Evolutionary conservation across 106 monocot species (phyloP).

Genomic region (Posidonia australis): DNA sequence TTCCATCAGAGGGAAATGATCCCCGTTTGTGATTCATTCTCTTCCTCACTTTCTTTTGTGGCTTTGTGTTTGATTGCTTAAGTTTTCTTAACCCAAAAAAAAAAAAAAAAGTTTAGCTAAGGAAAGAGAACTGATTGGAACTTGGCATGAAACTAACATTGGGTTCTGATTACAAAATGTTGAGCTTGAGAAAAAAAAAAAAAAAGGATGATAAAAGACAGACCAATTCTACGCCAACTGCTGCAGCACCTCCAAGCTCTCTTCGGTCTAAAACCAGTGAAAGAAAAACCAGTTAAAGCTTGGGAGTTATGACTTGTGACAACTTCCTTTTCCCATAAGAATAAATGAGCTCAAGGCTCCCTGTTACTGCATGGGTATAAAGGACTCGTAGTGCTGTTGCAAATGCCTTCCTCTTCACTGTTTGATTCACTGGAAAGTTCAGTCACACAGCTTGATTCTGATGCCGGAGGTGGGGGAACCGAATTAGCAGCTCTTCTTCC

Average conservation of each 20-base stretch:
- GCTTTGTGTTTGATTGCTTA: no score
- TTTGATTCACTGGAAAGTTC: conserved; percentile 12
- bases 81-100: no score
- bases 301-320: not conserved
- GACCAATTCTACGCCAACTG: not conserved
- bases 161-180: conserved; percentile 1
- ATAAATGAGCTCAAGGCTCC: not conserved
- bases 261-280: not conserved
- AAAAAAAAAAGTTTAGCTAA: no score
- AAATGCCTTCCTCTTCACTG: conserved; percentile 22
- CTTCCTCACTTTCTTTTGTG: no score
- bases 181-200: not conserved
- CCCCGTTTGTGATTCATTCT: no score
- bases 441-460: conserved; percentile 46
- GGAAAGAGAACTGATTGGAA: conserved; percentile 1
- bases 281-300: conserved; percentile 1
- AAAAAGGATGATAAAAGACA: not conserved
- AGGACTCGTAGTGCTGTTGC: not conserved
- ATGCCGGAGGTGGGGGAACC: conserved; percentile 1
- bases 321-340: no score
- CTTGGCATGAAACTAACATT: not conserved
- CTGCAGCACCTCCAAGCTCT: not conserved
- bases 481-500: not conserved
- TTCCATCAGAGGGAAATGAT: no score
- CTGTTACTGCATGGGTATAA: not conserved